Evolutionary conservation across 768 basidiomycete genomes (phyloP).

Genomic region (Phlebiopsis gigantea): DNA sequence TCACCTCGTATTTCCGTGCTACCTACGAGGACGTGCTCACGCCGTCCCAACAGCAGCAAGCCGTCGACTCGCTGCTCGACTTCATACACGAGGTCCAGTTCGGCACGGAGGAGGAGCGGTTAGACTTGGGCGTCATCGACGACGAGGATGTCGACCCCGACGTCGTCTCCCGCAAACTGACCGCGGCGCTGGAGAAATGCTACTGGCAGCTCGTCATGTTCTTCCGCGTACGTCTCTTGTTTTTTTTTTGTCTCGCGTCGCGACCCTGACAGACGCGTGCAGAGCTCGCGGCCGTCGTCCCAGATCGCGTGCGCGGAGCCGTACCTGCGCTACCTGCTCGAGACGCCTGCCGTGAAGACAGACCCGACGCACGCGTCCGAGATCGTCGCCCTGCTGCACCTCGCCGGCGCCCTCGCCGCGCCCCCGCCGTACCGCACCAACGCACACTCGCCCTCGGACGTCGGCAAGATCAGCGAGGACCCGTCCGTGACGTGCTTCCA

Average conservation of each 20-base stretch:
- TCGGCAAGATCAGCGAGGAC: neutral
- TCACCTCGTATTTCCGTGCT: conserved; percentile 17
- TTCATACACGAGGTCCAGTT: conserved; percentile 19
- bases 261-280: neutral
- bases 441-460: neutral
- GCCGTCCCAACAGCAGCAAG: conserved; percentile 15
- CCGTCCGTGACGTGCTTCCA: neutral
- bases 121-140: conserved; percentile 17
- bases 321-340: conserved; percentile 14
- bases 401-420: conserved; percentile 17
- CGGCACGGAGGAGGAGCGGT: conserved; percentile 16
- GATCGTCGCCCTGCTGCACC: conserved; percentile 15
- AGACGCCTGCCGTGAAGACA: conserved; percentile 10
- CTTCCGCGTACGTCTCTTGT: conserved; percentile 14
- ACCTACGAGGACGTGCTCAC: conserved; percentile 19
- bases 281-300: conserved; percentile 8
- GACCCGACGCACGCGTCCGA: conserved; percentile 8
- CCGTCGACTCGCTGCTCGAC: conserved; percentile 16
- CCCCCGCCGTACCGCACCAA: neutral
- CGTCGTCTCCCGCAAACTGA: conserved; percentile 13
- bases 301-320: conserved; percentile 17
- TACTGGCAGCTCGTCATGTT: conserved; percentile 23
- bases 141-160: conserved; percentile 14
- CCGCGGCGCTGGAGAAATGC: conserved; percentile 18
- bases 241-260: neutral